Evolutionary conservation across 805 yeast genomes (phyloP).

Genomic region (Hanseniaspora thailandica): DNA sequence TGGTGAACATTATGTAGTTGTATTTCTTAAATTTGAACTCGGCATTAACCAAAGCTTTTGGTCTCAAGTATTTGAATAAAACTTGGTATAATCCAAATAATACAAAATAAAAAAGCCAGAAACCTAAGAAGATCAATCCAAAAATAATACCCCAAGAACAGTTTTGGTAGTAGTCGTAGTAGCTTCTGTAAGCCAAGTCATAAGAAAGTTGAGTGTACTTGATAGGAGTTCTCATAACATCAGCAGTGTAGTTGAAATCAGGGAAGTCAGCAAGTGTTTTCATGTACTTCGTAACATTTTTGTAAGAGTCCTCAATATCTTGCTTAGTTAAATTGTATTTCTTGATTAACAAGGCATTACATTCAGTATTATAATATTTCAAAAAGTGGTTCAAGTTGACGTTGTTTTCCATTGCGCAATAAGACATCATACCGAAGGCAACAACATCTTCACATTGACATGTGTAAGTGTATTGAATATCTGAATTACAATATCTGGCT

Average conservation of each 20-base stretch:
- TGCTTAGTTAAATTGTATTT: neutral
- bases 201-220: neutral
- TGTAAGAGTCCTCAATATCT: conserved; percentile 16
- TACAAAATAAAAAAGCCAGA: conserved; percentile 38
- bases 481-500: conserved; percentile 20
- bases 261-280: neutral
- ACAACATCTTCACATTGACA: conserved; percentile 25
- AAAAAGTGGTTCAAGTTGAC: conserved; percentile 7
- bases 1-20: conserved; percentile 18
- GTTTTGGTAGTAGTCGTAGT: conserved; percentile 4
- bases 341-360: neutral
- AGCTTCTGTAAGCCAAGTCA: neutral
- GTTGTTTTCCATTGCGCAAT: conserved; percentile 22
- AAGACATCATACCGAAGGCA: conserved; percentile 26
- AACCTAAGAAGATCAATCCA: conserved; percentile 38
- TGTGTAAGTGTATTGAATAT: conserved; percentile 18
- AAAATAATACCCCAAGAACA: conserved; percentile 34
- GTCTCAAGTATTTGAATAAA: conserved; percentile 13
- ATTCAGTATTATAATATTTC: neutral
- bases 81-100: conserved; percentile 29
- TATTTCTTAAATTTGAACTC: conserved; percentile 13
- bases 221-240: conserved; percentile 7
- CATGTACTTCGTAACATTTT: conserved; percentile 23
- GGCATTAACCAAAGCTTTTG: neutral
- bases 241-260: neutral